Conservation (phyloP, 140 eudicot genomes). For the Senecio squalidus region DNA sequence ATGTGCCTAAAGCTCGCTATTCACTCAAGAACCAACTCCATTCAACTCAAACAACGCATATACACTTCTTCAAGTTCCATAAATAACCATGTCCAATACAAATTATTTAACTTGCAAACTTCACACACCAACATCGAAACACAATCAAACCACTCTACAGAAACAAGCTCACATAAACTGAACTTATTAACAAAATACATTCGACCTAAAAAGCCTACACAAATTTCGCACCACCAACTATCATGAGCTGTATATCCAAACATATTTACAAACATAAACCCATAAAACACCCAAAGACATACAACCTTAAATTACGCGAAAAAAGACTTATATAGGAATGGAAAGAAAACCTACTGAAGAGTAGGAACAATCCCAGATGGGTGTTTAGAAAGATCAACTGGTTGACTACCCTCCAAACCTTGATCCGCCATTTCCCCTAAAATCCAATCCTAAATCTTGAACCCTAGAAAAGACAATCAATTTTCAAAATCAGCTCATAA, state of each 20-base stretch:
- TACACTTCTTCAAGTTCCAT: background rate
- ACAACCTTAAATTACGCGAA: background rate
- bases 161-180: background rate
- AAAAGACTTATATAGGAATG: background rate
- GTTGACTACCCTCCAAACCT: constrained; percentile 34
- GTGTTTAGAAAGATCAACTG: constrained; percentile 40
- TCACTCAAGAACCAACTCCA: background rate
- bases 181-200: background rate
- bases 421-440: constrained; percentile 32
- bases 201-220: background rate
- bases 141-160: background rate
- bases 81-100: background rate
- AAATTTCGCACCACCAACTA: background rate
- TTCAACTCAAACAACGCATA: background rate
- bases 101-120: background rate
- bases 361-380: constrained; percentile 40
- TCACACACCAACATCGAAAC: background rate
- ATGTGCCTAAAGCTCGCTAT: background rate
- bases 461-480: constrained; percentile 6
- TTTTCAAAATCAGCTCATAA: background rate
- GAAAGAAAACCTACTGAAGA: constrained; percentile 25
- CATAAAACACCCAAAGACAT: too few species aligned
- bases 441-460: constrained; percentile 7
- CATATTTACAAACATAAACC: background rate
- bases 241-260: background rate